Evolutionary conservation across 1,284 basidiomycete genomes (phyloP).

Genomic region (Microbotryomycetes sp.): DNA sequence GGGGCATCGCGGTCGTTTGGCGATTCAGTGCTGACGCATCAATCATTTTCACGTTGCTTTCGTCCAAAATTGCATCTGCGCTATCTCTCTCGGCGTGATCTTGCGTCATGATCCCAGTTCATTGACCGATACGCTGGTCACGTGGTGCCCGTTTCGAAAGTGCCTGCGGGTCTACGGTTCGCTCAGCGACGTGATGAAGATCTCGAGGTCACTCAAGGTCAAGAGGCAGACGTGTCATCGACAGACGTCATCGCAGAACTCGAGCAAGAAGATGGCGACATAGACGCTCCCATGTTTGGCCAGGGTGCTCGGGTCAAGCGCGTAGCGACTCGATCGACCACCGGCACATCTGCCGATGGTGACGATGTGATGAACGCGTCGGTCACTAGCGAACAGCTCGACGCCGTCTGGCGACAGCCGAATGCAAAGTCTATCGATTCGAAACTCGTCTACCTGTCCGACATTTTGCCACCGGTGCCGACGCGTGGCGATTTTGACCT

Average conservation of each 20-base stretch:
- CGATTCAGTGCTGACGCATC: neutral
- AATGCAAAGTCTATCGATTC: slow-evolving; percentile 30
- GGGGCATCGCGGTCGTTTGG: neutral
- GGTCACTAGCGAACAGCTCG: neutral
- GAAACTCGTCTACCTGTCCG: slow-evolving; percentile 63
- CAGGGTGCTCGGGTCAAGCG: slow-evolving; percentile 15
- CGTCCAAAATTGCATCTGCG: too few relatives aligned
- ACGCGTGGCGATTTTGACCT: slow-evolving; percentile 85
- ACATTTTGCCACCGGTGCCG: slow-evolving; percentile 75
- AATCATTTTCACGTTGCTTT: too few relatives aligned
- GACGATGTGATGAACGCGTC: slow-evolving; percentile 7
- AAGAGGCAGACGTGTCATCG: slow-evolving; percentile 27
- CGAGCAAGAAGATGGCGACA: slow-evolving; percentile 31
- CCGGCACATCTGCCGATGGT: slow-evolving; percentile 4
- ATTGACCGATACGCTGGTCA: slow-evolving; percentile 66
- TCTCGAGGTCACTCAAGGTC: slow-evolving; percentile 40
- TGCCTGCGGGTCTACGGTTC: slow-evolving; percentile 23
- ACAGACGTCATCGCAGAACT: slow-evolving; percentile 36
- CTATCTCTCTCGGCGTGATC: too few relatives aligned
- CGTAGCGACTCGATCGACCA: neutral
- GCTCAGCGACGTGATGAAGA: slow-evolving; percentile 19
- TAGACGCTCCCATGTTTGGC: slow-evolving; percentile 12
- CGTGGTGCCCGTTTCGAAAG: slow-evolving; percentile 57
- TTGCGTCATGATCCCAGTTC: slow-evolving; percentile 54
- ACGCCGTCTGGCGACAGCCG: slow-evolving; percentile 10